Conservation (phyloP, 441 rosid genomes). For the Corymbia calophylla region DNA sequence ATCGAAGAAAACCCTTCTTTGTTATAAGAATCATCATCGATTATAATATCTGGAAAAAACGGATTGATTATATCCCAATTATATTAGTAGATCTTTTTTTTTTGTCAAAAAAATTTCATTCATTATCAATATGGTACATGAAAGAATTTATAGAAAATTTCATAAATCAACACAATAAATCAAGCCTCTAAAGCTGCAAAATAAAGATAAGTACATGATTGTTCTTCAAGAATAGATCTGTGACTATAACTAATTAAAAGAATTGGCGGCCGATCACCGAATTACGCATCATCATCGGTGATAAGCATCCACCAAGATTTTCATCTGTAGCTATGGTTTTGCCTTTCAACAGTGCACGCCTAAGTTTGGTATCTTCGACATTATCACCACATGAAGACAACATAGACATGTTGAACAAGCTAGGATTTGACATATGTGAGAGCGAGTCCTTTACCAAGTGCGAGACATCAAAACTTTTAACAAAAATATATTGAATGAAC, state of each 20-base stretch:
- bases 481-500: neutral
- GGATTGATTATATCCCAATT: no score
- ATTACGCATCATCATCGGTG: neutral
- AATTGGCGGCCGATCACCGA: neutral
- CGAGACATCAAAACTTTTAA: neutral
- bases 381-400: neutral
- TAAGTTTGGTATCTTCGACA: neutral
- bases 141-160: neutral
- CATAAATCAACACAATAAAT: neutral
- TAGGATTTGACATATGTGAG: neutral
- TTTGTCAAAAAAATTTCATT: neutral
- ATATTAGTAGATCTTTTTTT: no score
- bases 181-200: neutral
- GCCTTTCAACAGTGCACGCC: neutral
- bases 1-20: neutral
- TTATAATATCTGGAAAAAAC: no score
- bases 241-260: neutral
- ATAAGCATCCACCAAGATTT: neutral
- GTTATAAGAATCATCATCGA: no score
- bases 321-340: neutral
- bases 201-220: neutral
- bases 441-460: neutral
- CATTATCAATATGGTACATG: neutral
- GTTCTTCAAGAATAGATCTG: neutral
- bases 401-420: neutral